These are phyloP conservation scores for Termitomyces sp. DNA, from an alignment of 768 basidiomycete species.

Conservation along the genomic window DNA sequence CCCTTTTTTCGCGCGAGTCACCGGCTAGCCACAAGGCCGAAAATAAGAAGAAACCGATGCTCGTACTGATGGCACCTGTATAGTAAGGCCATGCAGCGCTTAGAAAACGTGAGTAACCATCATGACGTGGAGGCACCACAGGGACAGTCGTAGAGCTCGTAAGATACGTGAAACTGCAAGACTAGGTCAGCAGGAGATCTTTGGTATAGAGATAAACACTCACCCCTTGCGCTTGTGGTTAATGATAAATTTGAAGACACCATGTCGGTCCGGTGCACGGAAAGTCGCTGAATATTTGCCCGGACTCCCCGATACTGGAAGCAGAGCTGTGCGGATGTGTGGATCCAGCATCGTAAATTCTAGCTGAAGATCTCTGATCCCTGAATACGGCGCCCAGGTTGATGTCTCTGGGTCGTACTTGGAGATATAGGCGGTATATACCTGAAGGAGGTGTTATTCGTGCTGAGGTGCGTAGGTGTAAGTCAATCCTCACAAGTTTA, in stretches of 20 bases:
- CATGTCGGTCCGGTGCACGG: slow-evolving; percentile 91
- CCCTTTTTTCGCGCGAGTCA: slow-evolving; percentile 63
- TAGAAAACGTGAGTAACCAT: slow-evolving; percentile 93
- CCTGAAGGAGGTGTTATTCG: slow-evolving; percentile 34
- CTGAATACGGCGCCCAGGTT: slow-evolving; percentile 69
- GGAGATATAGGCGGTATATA: slow-evolving; percentile 70
- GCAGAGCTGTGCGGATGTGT: slow-evolving; percentile 79
- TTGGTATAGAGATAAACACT: slow-evolving; percentile 17
- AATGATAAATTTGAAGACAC: slow-evolving; percentile 96
- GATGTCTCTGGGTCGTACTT: slow-evolving; percentile 50
- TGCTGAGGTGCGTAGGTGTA: neutral
- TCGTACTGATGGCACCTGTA: slow-evolving; percentile 83
- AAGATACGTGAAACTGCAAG: slow-evolving; percentile 65
- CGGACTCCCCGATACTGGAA: slow-evolving; percentile 45
- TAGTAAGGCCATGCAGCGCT: slow-evolving; percentile 97
- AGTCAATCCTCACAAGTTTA: slow-evolving; percentile 50
- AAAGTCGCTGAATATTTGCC: slow-evolving; percentile 80
- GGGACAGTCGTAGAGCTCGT: slow-evolving; percentile 71
- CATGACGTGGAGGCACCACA: slow-evolving; percentile 90
- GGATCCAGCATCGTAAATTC: slow-evolving; percentile 99
- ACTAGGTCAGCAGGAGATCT: slow-evolving; percentile 4
- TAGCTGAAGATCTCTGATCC: slow-evolving; percentile 76
- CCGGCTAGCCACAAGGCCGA: slow-evolving; percentile 83
- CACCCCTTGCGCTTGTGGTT: slow-evolving; percentile 88
- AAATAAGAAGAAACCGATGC: slow-evolving; percentile 81